A percentile compares a stretch with the other conserved stretches of the same genome.
Conservation (phyloP, 2,329 filamentous ascomycete species). For the Neofusicoccum ribis region DNA sequence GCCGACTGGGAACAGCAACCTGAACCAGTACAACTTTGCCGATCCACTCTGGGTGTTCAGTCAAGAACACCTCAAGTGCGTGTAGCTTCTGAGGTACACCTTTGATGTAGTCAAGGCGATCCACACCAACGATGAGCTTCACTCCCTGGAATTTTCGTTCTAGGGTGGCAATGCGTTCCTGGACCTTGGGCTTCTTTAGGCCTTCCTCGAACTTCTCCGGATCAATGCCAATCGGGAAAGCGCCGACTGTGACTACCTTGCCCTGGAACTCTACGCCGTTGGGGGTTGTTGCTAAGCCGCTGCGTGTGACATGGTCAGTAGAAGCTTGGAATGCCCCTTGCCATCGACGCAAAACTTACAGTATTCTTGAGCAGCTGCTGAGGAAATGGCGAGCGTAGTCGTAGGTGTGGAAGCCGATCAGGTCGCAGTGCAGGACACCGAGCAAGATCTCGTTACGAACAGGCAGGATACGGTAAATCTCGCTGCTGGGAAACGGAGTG, state of each 20-base stretch:
- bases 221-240: constrained; percentile 97
- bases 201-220: constrained; percentile 94
- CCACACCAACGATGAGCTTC: constrained; percentile 94
- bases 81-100: constrained; percentile 97
- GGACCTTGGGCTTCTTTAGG: constrained; percentile 79
- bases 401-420: constrained; percentile 98
- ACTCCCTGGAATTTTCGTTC: constrained; percentile 92
- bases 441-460: constrained; percentile 86
- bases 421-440: constrained; percentile 87
- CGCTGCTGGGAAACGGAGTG: constrained; percentile 93
- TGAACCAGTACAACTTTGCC: constrained; percentile 96
- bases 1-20: constrained; percentile 89
- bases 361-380: constrained; percentile 91
- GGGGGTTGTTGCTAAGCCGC: constrained; percentile 74
- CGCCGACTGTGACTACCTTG: constrained; percentile 85
- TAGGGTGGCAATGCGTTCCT: constrained; percentile 81
- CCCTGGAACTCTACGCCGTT: constrained; percentile 91
- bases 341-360: constrained; percentile 53
- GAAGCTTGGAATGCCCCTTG: neutral
- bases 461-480: constrained; percentile 94
- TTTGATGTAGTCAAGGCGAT: constrained; percentile 98
- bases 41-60: constrained; percentile 96
- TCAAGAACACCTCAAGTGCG: constrained; percentile 93
- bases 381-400: constrained; percentile 98
- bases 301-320: constrained; percentile 28